These are phyloP conservation scores for Mycena rebaudengoi DNA, from an alignment of 768 basidiomycete genomes.

Conservation along the genomic window DNA sequence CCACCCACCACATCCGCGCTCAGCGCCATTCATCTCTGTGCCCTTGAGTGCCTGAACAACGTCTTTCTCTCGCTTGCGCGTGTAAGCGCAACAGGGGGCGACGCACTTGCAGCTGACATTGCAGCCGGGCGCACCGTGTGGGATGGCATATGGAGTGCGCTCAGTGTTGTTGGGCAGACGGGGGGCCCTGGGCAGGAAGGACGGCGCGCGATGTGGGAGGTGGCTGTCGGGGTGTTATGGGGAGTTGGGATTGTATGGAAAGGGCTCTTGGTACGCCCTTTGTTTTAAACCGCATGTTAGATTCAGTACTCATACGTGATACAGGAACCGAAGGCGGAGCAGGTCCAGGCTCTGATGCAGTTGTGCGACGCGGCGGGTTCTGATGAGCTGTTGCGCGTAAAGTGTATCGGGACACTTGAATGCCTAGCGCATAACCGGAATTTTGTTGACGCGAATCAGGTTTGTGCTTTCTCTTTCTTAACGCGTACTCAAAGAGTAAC, in stretches of 20 bases:
- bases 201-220: conserved; percentile 79
- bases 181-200: conserved; percentile 73
- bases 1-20: conserved; percentile 91
- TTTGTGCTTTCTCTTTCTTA: too few species aligned
- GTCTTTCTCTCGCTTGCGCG: conserved; percentile 77
- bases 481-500: too few species aligned
- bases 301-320: neutral
- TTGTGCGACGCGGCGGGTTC: conserved; percentile 60
- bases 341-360: conserved; percentile 71
- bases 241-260: conserved; percentile 84
- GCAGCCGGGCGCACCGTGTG: conserved; percentile 66
- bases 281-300: neutral
- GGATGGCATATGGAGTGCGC: conserved; percentile 70
- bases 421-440: conserved; percentile 78
- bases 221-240: conserved; percentile 87
- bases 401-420: conserved; percentile 87
- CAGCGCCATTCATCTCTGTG: conserved; percentile 82
- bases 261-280: conserved; percentile 62
- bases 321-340: conserved; percentile 68
- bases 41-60: conserved; percentile 92
- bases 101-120: conserved; percentile 53
- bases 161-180: conserved; percentile 65
- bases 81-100: conserved; percentile 49
- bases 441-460: conserved; percentile 73
- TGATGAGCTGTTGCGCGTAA: conserved; percentile 68